Base-by-base conservation (phyloP, 75 land plant species). In the Chamaecyparis obtusa region DNA sequence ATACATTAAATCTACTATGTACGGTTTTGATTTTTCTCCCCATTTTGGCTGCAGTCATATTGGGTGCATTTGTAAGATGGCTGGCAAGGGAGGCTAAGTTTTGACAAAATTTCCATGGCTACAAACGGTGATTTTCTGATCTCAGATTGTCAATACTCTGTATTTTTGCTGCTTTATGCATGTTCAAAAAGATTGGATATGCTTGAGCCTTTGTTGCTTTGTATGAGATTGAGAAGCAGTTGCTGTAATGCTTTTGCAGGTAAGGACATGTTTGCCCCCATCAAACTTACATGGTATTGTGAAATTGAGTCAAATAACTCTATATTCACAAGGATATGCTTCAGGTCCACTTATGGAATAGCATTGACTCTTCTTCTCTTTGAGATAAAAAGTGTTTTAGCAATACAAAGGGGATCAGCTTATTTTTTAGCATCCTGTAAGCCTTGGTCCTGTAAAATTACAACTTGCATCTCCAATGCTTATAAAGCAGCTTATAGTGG, bases 391-490 rank as follows among this genome's bases (percentile, higher is more conserved):
- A 80, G 83, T 7, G 44, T 30, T 43, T 80, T 80, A 27, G 46
- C 8, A 21, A 44, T 80, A 80, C 49, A 43, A 11, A 80, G 83
- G 83, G 48, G 30, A 83, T 86, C 74, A 14, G 72, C 85, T 39
- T 86, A 89, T 88, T 85, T 87, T 54, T 83, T 85, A 35, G 83
- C 91, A 56, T 86, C 89, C 67, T 89, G 85, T 87, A 89, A 90
- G 86, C 87, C 91, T 77, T 89, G 92, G 91, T 89, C 91, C 81
- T 88, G 89, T 84, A 85, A 83, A 90, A 91, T 92, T 41, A 90
- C 91, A 37, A 92, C 91, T 69, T n/a, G 11, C 10, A n/a, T 27
- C 11, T 32, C 75, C 33, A 27, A 88, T 83, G 85, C 85, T 74
- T 93, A 35, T 92, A 87, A 24, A 87, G 35, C 69, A 60, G 36